Base-by-base conservation (phyloP, 163 green algal genomes). In the Chloromonas sp. region DNA sequence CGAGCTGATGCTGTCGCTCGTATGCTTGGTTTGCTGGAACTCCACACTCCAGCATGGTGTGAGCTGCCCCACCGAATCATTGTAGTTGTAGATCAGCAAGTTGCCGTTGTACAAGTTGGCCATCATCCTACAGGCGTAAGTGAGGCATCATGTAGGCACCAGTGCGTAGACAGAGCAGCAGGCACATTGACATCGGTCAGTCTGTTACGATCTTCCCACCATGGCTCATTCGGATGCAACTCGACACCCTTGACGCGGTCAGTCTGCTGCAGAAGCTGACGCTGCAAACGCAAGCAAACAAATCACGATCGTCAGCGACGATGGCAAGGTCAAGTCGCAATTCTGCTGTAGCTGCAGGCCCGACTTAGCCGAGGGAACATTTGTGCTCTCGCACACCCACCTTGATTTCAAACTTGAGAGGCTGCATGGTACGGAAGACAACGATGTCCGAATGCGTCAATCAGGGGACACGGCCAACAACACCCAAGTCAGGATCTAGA, bases 241-340 rank as follows among this genome's bases (percentile, higher is more conserved):
- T 99, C 97, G 8, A 99, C 95, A 77, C 96, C 96, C 89, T 99
- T 99, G 57, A 99, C 96, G 14, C 97, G 90, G 82, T 99, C 97
- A 14, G 97, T 98, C 13, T 97, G 92, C 89, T 99, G 97, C 11
- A 94, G 85, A 83, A 94, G 83, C 86, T 91, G 85, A 78, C 89
- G 86, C 86, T 93, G 85, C 14, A 71, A 61, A 58, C 0, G 81
- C 79, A 58, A 70, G 36, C 36, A 78, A 0, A 80, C 1, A 60
- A 13, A 84, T 59, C 36, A 2, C 78, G 8, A 82, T 13, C 8
- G 58, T 2, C 1, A 79, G 78, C 58, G 3, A 77, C 2, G 83
- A 15, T 3, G 60, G 8, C 76, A 62, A 2, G 60, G 61, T 15
- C 80, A 66, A 2, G 61, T 58, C 85, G 14, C 78, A 70, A 13